Conservation (phyloP, 257 asterid species). For the Nicotiana otophora region DNA sequence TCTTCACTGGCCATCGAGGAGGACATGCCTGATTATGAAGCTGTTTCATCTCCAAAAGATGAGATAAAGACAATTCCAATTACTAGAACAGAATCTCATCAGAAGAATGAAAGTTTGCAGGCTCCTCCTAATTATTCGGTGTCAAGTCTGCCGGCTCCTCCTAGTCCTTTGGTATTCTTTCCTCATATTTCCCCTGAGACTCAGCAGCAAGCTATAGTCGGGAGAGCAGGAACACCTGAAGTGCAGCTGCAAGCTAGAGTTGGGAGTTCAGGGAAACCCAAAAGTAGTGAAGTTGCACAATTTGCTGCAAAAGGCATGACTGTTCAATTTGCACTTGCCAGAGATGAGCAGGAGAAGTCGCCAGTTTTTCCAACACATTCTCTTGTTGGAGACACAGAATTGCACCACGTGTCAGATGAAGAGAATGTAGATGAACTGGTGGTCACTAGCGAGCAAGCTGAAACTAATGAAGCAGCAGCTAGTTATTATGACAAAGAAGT, state of each 20-base stretch:
- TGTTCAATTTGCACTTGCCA: conserved; percentile 27
- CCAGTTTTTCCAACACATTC: conserved; percentile 32
- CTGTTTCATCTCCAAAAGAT: conserved; percentile 46
- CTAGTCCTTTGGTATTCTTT: conserved; percentile 7
- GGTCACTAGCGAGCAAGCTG: conserved; percentile 37
- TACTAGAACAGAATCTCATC: conserved; percentile 20
- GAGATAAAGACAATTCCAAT: conserved; percentile 20
- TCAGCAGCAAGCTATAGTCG: conserved; percentile 9
- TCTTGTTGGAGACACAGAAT: conserved; percentile 29
- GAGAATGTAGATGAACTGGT: conserved; percentile 37
- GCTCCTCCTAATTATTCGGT: conserved; percentile 35
- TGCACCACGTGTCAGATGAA: conserved; percentile 28
- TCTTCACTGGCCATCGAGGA: conserved; percentile 40
- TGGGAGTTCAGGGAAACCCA: conserved; percentile 35
- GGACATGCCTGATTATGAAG: conserved; percentile 43
- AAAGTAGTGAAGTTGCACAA: conserved; percentile 27
- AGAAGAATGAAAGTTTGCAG: conserved; percentile 23
- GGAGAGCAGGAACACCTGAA: conserved; percentile 13
- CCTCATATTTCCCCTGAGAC: conserved; percentile 26
- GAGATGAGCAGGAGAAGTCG: conserved; percentile 27
- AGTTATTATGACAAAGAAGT: conserved; percentile 58
- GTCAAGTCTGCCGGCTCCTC: conserved; percentile 22
- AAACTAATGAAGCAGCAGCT: conserved; percentile 36
- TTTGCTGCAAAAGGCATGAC: conserved; percentile 30
- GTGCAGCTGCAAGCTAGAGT: conserved; percentile 22